Base-by-base conservation (phyloP, 148 eudicot species). In the Vaccinium darrowii region DNA sequence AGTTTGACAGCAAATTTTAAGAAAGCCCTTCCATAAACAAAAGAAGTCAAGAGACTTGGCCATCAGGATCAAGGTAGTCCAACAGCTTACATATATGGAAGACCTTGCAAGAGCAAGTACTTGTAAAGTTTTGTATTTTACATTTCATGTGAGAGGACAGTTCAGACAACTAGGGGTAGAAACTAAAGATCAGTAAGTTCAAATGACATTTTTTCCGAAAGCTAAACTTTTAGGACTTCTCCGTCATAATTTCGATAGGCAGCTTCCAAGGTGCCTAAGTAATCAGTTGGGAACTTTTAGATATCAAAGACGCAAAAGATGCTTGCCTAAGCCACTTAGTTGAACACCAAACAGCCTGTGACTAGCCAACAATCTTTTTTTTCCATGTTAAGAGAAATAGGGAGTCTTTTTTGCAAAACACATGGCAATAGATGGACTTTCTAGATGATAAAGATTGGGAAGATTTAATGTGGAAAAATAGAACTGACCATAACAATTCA, bases 11-110 rank as follows among this genome's bases (percentile, higher is more conserved):
- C 23, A 49, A 76, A 47, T 76, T 76, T 21, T 8, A 76, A 21
- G 79, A 33, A 23, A 76, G 33, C 79, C 79, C 56, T 76, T 76
- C 79, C 56, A 49, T 9, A 50, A 76, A n/a, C 54, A 21, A 50
- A 76, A 50, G 33, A 76, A 16, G 23, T 74, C 67, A 10, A 60
- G 33, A 60, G 54, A 43, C 18, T 16, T 36, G 7, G 36, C 18
- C 15, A 33, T 21, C 50, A 79, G 27, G 53, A 39, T 81, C 39
- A 78, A 57, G 16, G 51, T 27, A 62, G 54, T 81, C n/a, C 71
- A 81, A 43, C 9, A 43, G 30, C 30, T n/a, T 30, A 43, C 43
- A n/a, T 39, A 8, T n/a, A 62, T 39, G 72, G 27, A 58, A 62
- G 33, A 27, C 51, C 54, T 62, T 81, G 19, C 74, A n/a, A 47